Base-by-base conservation (phyloP, 495 filamentous ascomycete species). In the Penicillium tannophilum region DNA sequence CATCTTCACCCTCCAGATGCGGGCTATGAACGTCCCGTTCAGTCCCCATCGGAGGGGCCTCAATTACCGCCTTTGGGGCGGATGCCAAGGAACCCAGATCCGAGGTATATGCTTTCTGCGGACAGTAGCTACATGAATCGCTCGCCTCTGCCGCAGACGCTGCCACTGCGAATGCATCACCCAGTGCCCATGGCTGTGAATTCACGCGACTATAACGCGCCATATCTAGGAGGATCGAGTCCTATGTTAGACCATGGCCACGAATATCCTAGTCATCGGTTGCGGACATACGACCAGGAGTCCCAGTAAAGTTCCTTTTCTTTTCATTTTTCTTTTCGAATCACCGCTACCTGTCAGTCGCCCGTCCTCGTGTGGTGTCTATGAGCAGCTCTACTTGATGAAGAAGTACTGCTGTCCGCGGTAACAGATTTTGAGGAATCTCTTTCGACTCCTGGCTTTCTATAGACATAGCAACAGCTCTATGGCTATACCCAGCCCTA, bases 251-350 rank as follows among this genome's bases (percentile, higher is more conserved):
- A 50, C 55, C 63, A 64, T 49, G 61, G 61, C 19, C 67, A 66
- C 44, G 69, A 67, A 30, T 71, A 65, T 47, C 63, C 63, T 53
- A 56, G 63, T 58, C 66, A 72, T 54, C 58, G 44, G 23, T 58
- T 63, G 52, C 70, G 69, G 55, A 56, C 63, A 46, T 68, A 66
- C 62, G 75, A 76, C 59, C 48, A 72, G 63, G 75, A 77, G 45
- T 76, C 72, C 55, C 72, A 73, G 75, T 77, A 76, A 73, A 62
- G 62, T 62, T 61, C 70, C 68, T 66, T 55, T 49, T 66, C 56
- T 59, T 54, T 41, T 63, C 39, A 24, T 62, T 60, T 36, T 35
- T 63, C 35, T 62, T 57, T 57, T 41, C 44, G 33, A 60, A 55
- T 24, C 55, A 54, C 48, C 39, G 58, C 43, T 51, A 58, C 48